Conservation (phyloP, 1,284 basidiomycete species). For the Puccinia horiana region DNA sequence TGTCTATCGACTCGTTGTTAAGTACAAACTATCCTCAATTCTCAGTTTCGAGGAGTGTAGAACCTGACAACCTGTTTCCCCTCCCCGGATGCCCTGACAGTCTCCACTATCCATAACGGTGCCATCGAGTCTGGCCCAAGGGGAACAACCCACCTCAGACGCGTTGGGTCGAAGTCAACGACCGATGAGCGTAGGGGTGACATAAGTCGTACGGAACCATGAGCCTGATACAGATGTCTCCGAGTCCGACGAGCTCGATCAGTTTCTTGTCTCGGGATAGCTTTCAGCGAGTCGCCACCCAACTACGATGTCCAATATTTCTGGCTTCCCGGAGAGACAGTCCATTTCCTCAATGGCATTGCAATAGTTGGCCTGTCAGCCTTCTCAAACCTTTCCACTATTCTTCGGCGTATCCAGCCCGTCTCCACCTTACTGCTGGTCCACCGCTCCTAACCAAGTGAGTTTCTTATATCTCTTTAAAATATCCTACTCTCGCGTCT, state of each 20-base stretch:
- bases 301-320: background rate
- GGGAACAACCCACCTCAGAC: background rate
- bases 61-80: background rate
- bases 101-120: background rate
- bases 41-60: background rate
- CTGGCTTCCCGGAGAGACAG: background rate
- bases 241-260: background rate
- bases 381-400: background rate
- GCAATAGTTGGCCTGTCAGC: background rate
- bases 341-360: background rate
- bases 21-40: too few relatives aligned
- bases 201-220: background rate
- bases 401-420: background rate
- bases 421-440: background rate
- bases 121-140: background rate
- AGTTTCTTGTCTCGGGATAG: background rate
- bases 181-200: background rate
- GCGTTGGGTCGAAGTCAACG: background rate
- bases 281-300: background rate
- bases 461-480: background rate
- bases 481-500: background rate
- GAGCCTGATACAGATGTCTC: background rate
- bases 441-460: background rate
- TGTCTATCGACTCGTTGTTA: too few relatives aligned
- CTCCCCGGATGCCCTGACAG: background rate